These are phyloP conservation scores for Ophiostoma sp. DNA, from an alignment of 2,329 filamentous ascomycete species.

Conservation along the genomic window DNA sequence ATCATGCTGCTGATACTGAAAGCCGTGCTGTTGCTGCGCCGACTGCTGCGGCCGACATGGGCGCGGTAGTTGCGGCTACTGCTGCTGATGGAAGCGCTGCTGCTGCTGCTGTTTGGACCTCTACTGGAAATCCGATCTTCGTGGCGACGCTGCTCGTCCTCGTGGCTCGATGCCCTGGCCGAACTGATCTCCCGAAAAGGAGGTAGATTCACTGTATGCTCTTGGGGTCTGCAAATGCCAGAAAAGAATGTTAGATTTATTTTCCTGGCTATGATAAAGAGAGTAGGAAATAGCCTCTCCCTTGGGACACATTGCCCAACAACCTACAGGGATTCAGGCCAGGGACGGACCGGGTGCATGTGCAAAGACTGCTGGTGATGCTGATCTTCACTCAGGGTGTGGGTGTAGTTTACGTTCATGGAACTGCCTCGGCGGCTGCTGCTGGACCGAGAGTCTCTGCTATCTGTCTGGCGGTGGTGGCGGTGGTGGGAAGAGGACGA, in stretches of 20 bases:
- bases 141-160: conserved; percentile 20
- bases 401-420: conserved; percentile 16
- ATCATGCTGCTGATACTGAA: conserved; percentile 22
- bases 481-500: neutral
- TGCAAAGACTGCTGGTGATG: conserved; percentile 20
- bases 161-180: conserved; percentile 20
- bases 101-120: neutral
- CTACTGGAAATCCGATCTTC: conserved; percentile 17
- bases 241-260: neutral
- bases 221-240: conserved; percentile 11
- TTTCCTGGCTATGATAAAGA: neutral
- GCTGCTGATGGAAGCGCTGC: neutral
- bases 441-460: neutral
- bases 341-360: conserved; percentile 25
- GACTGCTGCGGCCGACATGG: neutral
- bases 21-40: conserved; percentile 15
- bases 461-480: neutral
- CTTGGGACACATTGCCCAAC: conserved; percentile 19
- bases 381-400: conserved; percentile 16
- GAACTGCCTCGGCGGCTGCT: conserved; percentile 18
- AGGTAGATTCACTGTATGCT: conserved; percentile 22
- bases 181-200: conserved; percentile 25
- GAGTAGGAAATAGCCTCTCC: conserved; percentile 4
- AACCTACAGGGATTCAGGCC: conserved; percentile 27
- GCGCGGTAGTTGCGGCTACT: neutral